phyloP scores from a whole-genome alignment of 306 rosid species.

The Trichosanthes truncata region DNA sequence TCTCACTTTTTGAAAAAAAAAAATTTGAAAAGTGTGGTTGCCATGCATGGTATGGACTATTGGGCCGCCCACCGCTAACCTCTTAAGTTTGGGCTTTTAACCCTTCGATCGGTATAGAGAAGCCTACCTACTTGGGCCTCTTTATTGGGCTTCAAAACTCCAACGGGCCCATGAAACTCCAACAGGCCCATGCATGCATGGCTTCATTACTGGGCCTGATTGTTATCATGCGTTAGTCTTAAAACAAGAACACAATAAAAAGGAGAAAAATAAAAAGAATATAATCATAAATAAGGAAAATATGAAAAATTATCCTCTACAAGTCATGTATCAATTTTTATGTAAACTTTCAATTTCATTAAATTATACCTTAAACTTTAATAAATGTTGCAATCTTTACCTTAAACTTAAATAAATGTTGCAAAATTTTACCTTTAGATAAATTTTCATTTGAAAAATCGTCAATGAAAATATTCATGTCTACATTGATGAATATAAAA shows the following conservation, averaged over 20 bases:
- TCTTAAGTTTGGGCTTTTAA: background rate
- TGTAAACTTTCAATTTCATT: no score
- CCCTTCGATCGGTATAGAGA: background rate
- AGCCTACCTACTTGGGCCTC: background rate
- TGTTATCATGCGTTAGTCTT: background rate
- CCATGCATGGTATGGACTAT: background rate
- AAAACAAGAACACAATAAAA: background rate
- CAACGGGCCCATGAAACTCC: background rate
- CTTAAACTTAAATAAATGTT: no score
- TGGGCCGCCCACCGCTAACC: background rate
- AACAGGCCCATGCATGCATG: background rate
- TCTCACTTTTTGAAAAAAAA: no score
- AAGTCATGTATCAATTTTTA: no score
- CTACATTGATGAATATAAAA: no score
- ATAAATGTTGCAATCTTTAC: no score
- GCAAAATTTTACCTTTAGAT: no score
- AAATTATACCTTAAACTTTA: no score
- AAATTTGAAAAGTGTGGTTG: no score
- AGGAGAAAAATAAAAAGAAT: background rate
- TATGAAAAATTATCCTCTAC: no score
- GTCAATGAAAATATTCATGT: no score
- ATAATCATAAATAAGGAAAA: background rate
- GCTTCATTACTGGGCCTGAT: background rate
- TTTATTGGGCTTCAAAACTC: background rate
- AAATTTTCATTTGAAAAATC: no score